Conservation (phyloP, 1,139 yeast species). For the Kodamaea sp. region DNA sequence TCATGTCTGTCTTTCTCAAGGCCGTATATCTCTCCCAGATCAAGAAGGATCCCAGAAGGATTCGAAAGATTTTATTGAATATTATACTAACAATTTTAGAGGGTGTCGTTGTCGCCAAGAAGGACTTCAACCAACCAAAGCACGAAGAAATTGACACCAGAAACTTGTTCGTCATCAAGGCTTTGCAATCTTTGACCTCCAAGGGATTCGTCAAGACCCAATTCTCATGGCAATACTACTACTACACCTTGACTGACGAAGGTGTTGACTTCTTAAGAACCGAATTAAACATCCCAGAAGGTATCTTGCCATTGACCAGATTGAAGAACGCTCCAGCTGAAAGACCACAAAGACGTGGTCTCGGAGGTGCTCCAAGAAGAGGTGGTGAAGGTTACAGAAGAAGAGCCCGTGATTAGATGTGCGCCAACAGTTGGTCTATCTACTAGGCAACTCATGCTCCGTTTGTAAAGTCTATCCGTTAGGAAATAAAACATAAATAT, state of each 20-base stretch:
- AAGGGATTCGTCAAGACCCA: constrained; percentile 99
- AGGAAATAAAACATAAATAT: too few species aligned
- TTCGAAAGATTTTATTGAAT: not conserved
- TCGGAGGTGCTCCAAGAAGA: constrained; percentile 45
- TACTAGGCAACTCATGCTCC: too few species aligned
- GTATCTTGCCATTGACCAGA: constrained; percentile 98
- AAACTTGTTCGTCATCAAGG: constrained; percentile 98
- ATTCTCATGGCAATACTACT: constrained; percentile 99
- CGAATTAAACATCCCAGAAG: constrained; percentile 98
- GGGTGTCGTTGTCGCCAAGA: constrained; percentile 99
- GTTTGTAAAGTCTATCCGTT: too few species aligned
- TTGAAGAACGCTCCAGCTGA: constrained; percentile 91
- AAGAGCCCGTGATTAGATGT: constrained; percentile 52
- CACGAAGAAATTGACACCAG: constrained; percentile 98
- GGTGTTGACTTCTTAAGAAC: constrained; percentile 99
- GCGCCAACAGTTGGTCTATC: too few species aligned
- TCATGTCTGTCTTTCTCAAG: too few species aligned
- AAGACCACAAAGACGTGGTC: constrained; percentile 60
- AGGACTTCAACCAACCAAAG: constrained; percentile 96
- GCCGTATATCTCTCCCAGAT: too few species aligned
- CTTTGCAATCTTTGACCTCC: constrained; percentile 98
- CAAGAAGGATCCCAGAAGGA: too few species aligned
- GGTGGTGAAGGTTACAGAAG: constrained; percentile 46
- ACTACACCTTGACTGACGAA: constrained; percentile 99
- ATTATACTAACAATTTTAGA: constrained; percentile 54